Percentiles rank a stretch among this genome's conserved stretches.
Evolutionary conservation across 2,329 filamentous ascomycete genomes (phyloP).

Genomic region (Parafenestella ontariensis): DNA sequence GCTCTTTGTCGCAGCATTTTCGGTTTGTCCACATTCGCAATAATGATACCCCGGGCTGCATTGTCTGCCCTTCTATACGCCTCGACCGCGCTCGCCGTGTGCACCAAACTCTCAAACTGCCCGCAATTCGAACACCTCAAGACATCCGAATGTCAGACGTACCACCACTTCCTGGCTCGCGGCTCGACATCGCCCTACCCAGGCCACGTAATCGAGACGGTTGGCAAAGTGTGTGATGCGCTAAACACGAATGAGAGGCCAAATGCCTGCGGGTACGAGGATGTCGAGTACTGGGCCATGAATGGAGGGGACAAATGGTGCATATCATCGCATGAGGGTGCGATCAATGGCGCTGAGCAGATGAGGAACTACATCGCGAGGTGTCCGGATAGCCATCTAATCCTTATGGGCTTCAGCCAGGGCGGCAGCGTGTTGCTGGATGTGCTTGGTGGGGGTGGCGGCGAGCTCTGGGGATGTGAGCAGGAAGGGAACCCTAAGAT

Average conservation of each 20-base stretch:
- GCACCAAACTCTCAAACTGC: constrained; percentile 37
- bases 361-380: constrained; percentile 37
- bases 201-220: constrained; percentile 35
- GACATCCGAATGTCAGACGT: constrained; percentile 32
- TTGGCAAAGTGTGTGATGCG: constrained; percentile 33
- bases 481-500: constrained; percentile 31
- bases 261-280: constrained; percentile 35
- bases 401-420: constrained; percentile 38
- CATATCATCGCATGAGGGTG: constrained; percentile 34
- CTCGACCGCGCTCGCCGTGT: constrained; percentile 25
- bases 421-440: constrained; percentile 35
- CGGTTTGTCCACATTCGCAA: constrained; percentile 11
- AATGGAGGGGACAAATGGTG: constrained; percentile 36
- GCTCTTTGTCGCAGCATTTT: background rate
- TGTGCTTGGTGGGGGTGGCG: constrained; percentile 34
- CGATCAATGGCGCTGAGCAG: constrained; percentile 31
- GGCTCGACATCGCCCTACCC: constrained; percentile 38
- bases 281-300: constrained; percentile 34
- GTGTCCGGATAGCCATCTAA: constrained; percentile 36
- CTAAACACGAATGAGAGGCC: constrained; percentile 31
- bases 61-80: constrained; percentile 27
- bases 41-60: constrained; percentile 30
- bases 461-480: constrained; percentile 31
- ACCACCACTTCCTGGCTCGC: constrained; percentile 34
- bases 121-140: constrained; percentile 31